A percentile compares a stretch with the other conserved stretches of the same genome.
Conservation (phyloP, 345 rosid species). For the Tarenaya hassleriana region DNA sequence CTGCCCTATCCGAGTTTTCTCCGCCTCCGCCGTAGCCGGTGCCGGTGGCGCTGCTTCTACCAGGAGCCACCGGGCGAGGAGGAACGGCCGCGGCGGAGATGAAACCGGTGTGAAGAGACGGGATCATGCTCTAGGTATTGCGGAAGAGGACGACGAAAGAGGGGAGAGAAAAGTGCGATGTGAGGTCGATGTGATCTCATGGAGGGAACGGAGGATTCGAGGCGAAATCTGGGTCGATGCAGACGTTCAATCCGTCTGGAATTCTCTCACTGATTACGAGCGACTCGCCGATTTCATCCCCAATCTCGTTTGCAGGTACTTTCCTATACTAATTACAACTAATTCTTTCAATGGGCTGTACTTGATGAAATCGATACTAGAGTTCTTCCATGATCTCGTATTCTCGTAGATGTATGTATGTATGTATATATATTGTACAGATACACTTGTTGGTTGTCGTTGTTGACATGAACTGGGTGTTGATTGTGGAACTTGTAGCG, state of each 20-base stretch:
- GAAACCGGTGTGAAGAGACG: slow-evolving; percentile 16
- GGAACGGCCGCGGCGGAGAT: slow-evolving; percentile 11
- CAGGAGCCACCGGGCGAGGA: slow-evolving; percentile 19
- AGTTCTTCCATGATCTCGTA: too few relatives aligned
- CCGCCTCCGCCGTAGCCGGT: slow-evolving; percentile 7
- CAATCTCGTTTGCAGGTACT: slow-evolving; percentile 75
- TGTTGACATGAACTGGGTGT: slow-evolving; percentile 8
- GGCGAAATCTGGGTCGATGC: slow-evolving; percentile 59
- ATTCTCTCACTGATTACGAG: slow-evolving; percentile 85
- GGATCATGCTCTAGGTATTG: slow-evolving; percentile 16
- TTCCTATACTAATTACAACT: background rate
- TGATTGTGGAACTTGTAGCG: slow-evolving; percentile 35
- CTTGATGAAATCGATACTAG: too few relatives aligned
- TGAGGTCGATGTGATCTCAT: slow-evolving; percentile 77
- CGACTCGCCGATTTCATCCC: slow-evolving; percentile 92
- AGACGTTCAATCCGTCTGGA: slow-evolving; percentile 69
- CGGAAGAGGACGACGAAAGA: slow-evolving; percentile 31
- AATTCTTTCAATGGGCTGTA: background rate
- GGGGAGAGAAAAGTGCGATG: slow-evolving; percentile 56
- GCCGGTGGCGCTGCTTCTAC: slow-evolving; percentile 9
- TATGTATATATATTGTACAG: background rate
- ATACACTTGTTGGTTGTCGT: background rate
- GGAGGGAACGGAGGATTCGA: slow-evolving; percentile 82
- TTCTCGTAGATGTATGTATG: background rate
- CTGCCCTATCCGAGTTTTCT: slow-evolving; percentile 17